phyloP scores from a whole-genome alignment of 805 yeast species.

The Zygosaccharomyces bisporus region DNA sequence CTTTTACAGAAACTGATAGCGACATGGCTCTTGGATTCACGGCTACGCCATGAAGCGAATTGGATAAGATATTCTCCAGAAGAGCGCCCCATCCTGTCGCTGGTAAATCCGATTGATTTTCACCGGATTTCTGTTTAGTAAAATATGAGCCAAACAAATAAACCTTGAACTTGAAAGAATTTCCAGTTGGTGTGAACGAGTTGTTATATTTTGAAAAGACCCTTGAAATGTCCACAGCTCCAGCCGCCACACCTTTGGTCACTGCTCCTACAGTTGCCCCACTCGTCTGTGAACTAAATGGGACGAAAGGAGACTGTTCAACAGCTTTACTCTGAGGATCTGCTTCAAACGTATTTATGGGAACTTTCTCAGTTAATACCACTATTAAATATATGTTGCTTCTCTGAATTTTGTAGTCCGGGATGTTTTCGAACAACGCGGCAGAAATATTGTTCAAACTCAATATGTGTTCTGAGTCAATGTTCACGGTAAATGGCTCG shows the following conservation, averaged over 20 bases:
- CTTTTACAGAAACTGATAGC: conserved; percentile 67
- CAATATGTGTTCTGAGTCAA: conserved; percentile 53
- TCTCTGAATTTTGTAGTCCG: conserved; percentile 51
- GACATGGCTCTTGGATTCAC: conserved; percentile 76
- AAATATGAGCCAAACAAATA: conserved; percentile 69
- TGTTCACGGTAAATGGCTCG: conserved; percentile 72
- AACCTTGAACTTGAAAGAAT: conserved; percentile 66
- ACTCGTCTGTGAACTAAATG: conserved; percentile 17
- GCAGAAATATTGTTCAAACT: conserved; percentile 69
- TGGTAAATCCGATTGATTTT: conserved; percentile 37
- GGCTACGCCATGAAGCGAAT: conserved; percentile 72
- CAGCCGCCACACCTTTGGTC: conserved; percentile 82
- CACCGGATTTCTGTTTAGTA: conserved; percentile 31
- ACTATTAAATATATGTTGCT: conserved; percentile 74
- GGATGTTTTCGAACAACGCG: conserved; percentile 73
- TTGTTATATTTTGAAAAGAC: conserved; percentile 66
- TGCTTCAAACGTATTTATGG: conserved; percentile 30
- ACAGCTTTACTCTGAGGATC: conserved; percentile 21
- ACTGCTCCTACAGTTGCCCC: conserved; percentile 38
- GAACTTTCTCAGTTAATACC: conserved; percentile 58
- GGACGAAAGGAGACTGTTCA: conserved; percentile 23
- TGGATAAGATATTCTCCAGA: conserved; percentile 70
- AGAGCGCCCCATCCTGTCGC: conserved; percentile 85
- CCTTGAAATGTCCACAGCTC: conserved; percentile 80
- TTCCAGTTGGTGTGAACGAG: conserved; percentile 50